Base-by-base conservation (phyloP, 495 filamentous ascomycete genomes). In the Pyrenula massariospora region DNA sequence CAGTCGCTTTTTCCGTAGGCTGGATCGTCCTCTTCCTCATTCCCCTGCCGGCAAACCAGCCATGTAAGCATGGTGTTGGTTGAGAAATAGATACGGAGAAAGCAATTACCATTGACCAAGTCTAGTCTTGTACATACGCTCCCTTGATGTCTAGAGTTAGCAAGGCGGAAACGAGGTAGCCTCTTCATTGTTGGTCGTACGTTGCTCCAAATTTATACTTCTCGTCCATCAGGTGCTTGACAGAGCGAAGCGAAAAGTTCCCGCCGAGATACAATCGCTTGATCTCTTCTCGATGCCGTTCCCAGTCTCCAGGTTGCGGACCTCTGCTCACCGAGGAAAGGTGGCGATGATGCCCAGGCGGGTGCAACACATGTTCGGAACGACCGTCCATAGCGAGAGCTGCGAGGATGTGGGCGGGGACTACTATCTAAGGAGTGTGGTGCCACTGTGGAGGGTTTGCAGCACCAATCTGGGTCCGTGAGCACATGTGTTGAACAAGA, bases 81-180 rank as follows among this genome's bases (percentile, higher is more conserved):
- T 48, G 19, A 48, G 11, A 48, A n/a, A n/a, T n/a, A n/a, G n/a
- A n/a, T n/a, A n/a, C n/a, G n/a, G n/a, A n/a, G n/a, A n/a, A n/a
- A n/a, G n/a, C n/a, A n/a, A n/a, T n/a, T 24, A 8, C 50, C 50
- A 52, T 5, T 20, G 19, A 21, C 22, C 22, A 20, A 52, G 20
- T 52, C 22, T 52, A 5, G 50, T 52, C 50, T 52, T 52, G 19
- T 52, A 52, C 50, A 52, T 52, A 21, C 50, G 50, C 19, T 52
- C 19, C 8, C 50, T 52, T 52, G 50, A n/a, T 20, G 50, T 20
- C n/a, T 5, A 24, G 50, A 20, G 22, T 20, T 10, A 52, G 50
- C 10, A 10, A 19, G 22, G 19, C 8, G 8, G 8, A 10, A 52
- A 21, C 10, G 19, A 5, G 19, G 8, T 8, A 20, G 50, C 20